Conservation (phyloP, 306 rosid species). For the Medicago lupulina region DNA sequence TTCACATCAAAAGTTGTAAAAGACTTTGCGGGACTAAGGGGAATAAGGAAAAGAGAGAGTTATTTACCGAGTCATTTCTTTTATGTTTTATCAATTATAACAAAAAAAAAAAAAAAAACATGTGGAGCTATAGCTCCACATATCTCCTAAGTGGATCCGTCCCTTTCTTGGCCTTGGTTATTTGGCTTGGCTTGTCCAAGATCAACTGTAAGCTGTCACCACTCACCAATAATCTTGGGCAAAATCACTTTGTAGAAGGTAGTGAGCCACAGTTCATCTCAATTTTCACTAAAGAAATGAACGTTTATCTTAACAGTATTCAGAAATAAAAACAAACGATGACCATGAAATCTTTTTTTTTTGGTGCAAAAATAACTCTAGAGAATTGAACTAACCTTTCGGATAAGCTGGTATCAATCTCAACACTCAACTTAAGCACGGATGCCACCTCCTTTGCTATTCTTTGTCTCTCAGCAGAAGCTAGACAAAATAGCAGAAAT, state of each 20-base stretch:
- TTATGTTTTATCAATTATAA: too few relatives aligned
- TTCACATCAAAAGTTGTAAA: too few relatives aligned
- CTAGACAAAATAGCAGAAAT: constrained; percentile 55
- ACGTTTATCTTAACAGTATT: background rate
- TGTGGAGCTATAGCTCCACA: too few relatives aligned
- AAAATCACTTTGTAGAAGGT: background rate
- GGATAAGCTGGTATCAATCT: constrained; percentile 69
- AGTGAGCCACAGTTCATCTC: background rate
- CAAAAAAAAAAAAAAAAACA: too few relatives aligned
- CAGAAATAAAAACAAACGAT: constrained; percentile 13
- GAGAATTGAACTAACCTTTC: constrained; percentile 65
- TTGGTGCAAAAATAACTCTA: background rate
- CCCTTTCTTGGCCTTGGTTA: background rate
- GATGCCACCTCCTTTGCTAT: constrained; percentile 92
- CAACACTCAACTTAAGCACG: constrained; percentile 80
- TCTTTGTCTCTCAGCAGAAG: constrained; percentile 83
- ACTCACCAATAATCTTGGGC: constrained; percentile 1
- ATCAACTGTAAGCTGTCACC: background rate
- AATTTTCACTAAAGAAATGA: background rate
- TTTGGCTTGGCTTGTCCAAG: constrained; percentile 18
- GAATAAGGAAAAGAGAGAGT: too few relatives aligned
- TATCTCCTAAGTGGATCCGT: too few relatives aligned
- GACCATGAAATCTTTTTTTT: constrained; percentile 1
- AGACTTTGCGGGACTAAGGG: too few relatives aligned
- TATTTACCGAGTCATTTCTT: too few relatives aligned